Evolutionary conservation across 371 early-diverging fungal species (phyloP), one percentile per base, ranked within the genome.

Genomic region (Rhizomucor miehei): DNA sequence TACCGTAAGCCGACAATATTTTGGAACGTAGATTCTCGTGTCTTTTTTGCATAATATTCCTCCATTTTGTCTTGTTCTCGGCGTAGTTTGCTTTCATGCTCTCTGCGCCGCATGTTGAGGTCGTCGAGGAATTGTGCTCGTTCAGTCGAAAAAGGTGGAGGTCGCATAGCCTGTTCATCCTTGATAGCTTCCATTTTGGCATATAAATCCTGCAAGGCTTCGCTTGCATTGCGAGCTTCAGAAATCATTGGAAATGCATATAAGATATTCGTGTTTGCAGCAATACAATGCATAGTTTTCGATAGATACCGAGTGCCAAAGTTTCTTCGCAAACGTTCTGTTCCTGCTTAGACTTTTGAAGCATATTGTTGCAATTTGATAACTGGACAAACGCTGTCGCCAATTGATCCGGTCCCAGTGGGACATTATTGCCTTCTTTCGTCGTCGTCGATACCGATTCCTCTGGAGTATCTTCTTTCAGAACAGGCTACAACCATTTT

Each of bases 21-120:
- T 12, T 54, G 51, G 47, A 52, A 62, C 8, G 52, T 62, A 5
- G 62, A 62, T 45, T 66, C 62, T 8, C 67, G 62, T 37, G 59
- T 66, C 48, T 57, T 47, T 54, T 62, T 66, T 8, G 60, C 60
- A 53, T 62, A 66, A 13, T 54, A 41, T 54, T 66, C 67, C 16
- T 66, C 67, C 16, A 66, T 24, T 24, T 59, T 62, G 25, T 66
- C 67, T 9, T 46, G 47, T n/a, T 62, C 50, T 10, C 45, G 54
- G n/a, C 44, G 62, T 10, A 58, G 20, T 29, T 54, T 19, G 13
- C 40, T 36, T 23, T 61, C 53, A 19, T 45, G 44, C 13, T 52
- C 51, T 23, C 48, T 16, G 29, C 56, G 52, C 16, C 54, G 48
- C 14, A 10, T 24, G 14, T 54, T 40, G 2, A 61, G 25, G 11